Evolutionary conservation across 371 early-diverging fungal species (phyloP), one percentile per base, ranked within the genome.

Genomic region (Rhizopus sp.): DNA sequence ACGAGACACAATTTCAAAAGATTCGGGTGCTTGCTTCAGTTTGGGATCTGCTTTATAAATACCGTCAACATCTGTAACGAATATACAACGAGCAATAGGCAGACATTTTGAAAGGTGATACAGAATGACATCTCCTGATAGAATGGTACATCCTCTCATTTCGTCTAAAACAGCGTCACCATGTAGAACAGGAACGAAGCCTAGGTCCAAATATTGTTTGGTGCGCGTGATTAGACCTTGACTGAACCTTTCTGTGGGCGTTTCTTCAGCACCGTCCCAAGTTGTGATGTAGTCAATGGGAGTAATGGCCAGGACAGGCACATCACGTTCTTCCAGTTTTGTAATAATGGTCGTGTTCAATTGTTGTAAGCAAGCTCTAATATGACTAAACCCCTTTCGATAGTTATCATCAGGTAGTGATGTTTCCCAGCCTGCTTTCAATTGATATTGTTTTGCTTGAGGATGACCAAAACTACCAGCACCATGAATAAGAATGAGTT

Each of bases 401-500:
- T 62, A 63, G 6, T 49, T 40, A 9, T 53, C 37, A 15, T 15
- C 50, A 5, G 53, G 52, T 0, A 23, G n/a, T 16, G 23, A 16
- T 41, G 40, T 42, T 48, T 10, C 29, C 77, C 77, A 77, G 7
- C 78, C 78, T 31, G 56, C 40, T 39, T 71, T 78, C 38, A 80
- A 48, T 34, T 56, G 41, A 40, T 72, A 72, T 56, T 64, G 41
- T 13, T 59, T 68, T 1, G 77, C 80, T 46, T 72, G 77, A 15
- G 80, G 80, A 54, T 80, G 80, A 7, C 77, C 80, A 66, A 77
- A 80, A 48, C 77, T 75, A 29, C 80, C 80, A 17, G 73, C 80
- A 10, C 80, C 80, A 53, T 80, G 80, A 32, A 80, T 55, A 4
- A 79, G 53, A 8, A 79, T 60, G 3, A 79, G 46, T 13, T 53